Base-by-base conservation (phyloP, 2,329 filamentous ascomycete species). In the Nothophoma quercina region DNA sequence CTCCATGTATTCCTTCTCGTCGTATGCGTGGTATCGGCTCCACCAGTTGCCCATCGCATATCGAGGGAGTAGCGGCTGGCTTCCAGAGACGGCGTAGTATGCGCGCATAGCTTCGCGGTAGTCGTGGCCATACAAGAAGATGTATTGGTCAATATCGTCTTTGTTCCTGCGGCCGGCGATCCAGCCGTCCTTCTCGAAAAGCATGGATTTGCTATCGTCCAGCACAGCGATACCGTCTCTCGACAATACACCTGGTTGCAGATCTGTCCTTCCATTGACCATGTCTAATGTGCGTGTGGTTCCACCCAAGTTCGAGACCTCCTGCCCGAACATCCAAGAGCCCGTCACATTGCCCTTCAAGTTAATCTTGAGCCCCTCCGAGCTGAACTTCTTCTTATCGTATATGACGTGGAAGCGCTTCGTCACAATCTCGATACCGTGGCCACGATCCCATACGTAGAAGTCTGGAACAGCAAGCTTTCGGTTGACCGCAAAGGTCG, bases 41-140 rank as follows among this genome's bases (percentile, higher is more conserved):
- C 85, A 88, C 85, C 85, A 88, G 58, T 87, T 88, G 0, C 85
- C 85, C 29, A 88, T 71, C 0, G 82, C 77, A 76, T 81, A 87
- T 12, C 84, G 75, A 0, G 84, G 84, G 0, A 87, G 66, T 8
- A 79, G 51, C 3, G 84, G 84, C 58, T 85, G 83, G 16, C 73
- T 75, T 2, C 84, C 84, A 2, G 83, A 85, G 10, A 87, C 68
- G 1, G 76, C 73, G 63, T 85, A 86, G 28, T 84, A 79, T 0
- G 79, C 78, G 49, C 77, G 77, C 44, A 87, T 78, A 13, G 83
- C 83, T 4, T 71, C 79, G 42, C 76, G 75, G 60, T 82, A 87
- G 57, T 86, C 81, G 51, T 77, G 78, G 2, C 84, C 84, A 59
- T 85, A 87, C 34, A 77, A 75, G 68, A 87, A 87, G 2, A 87